Base-by-base conservation (phyloP, 129 eudicot genomes). In the Lactuca saligna region DNA sequence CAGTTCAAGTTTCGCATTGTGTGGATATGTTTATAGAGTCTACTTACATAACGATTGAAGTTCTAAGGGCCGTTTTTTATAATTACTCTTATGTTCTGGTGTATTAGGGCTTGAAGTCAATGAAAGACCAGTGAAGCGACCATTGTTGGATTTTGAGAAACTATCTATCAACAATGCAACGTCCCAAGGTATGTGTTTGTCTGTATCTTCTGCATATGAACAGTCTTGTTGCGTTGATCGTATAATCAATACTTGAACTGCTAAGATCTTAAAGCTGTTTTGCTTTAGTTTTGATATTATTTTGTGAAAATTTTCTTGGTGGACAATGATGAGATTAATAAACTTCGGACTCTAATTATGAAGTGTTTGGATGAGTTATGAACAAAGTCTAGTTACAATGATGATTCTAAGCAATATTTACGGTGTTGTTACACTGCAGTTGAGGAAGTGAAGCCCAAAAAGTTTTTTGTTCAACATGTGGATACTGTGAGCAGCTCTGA, bases 21-120 rank as follows among this genome's bases (percentile, higher is more conserved):
- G 51, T 12, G 51, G 15, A 46, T 8, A 42, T 33, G 38, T 1
- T 16, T 17, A 7, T 42, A 31, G 6, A 29, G 4, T 4, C n/a
- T 31, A 44, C n/a, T 57, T 53, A 48, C 17, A 20, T 17, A 20
- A 33, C 33, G 53, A 25, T 6, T 61, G 12, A 50, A 57, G 7
- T 11, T 32, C 9, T 41, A 6, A 49, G 39, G 3, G 37, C 44
- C 29, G 68, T 20, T 42, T 61, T 41, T 13, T 14, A 0, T 63
- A 12, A 4, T 37, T 75, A 14, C 10, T 37, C 12, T 60, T n/a
- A 4, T 31, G 32, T 58, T 59, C 53, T 51, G 7, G 17, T 67
- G 14, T 14, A 66, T 39, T 72, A 93, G 98, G 98, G 99, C 97
- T 93, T 59, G 99, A 93, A 83, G 80, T 93, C 61, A 85, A 83